Evolutionary conservation across 1,284 basidiomycete genomes (phyloP), one percentile per base, ranked within the genome.

Genomic region (Cutaneotrichosporon sp.): DNA sequence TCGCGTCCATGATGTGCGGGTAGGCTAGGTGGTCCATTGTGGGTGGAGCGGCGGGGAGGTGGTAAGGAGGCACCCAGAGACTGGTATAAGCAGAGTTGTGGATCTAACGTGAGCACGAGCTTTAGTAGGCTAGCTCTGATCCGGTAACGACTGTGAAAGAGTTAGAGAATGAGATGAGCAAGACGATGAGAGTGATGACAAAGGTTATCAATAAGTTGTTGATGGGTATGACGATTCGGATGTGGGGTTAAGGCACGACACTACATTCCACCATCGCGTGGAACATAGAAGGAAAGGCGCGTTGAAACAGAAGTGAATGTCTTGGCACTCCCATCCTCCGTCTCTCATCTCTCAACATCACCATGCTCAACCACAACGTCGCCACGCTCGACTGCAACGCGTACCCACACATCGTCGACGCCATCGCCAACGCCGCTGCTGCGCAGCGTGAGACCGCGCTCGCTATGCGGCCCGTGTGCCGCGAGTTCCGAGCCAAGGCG

Each of bases 1-100:
- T 58, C n/a, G 42, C 56, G 46, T 58, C 56, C 22, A 58, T 16
- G 42, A 58, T 49, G 18, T 58, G 56, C 5, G 56, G 56, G 36
- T n/a, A 47, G 42, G 30, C 26, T n/a, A 36, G 21, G 31, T 49
- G 31, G 32, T 58, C 56, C 21, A 58, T 53, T 7, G 14, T 50
- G 49, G 22, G 49, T 26, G 49, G 49, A 50, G 26, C 49, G 22
- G 22, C 10, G 10, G 22, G 10, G 22, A 30, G 49, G 22, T 1
- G 14, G 11, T 10, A 6, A 11, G 22, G 22, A 26, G 49, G 30
- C 6, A 18, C 21, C 9, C 13, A 10, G 49, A 30, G 49, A 30
- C 22, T 50, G 26, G 4, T 2, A 18, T 30, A 3, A 30, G 49
- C n/a, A n/a, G 9, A 9, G 18, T n/a, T 8, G n/a, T 1, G n/a